Conservation (phyloP, 2,329 filamentous ascomycete species). For the Xylaria digitata region DNA sequence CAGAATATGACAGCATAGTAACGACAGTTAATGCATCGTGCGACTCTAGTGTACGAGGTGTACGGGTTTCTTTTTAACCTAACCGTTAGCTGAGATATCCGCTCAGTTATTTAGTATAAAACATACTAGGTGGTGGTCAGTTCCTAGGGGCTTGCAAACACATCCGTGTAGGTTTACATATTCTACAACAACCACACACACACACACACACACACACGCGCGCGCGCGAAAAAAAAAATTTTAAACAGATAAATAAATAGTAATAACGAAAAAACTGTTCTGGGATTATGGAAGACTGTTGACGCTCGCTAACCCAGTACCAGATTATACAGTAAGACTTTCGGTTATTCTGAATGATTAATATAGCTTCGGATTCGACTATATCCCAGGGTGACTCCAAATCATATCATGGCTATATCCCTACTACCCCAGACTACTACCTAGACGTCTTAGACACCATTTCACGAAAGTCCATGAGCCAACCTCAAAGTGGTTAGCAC, state of each 20-base stretch:
- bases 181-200: too few relatives aligned
- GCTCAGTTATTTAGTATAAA: too few relatives aligned
- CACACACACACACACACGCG: too few relatives aligned
- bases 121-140: background rate
- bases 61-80: too few relatives aligned
- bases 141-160: background rate
- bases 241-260: background rate
- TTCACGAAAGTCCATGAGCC: conserved; percentile 33
- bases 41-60: background rate
- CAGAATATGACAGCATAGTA: conserved; percentile 18
- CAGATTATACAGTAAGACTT: background rate
- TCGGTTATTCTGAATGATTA: background rate
- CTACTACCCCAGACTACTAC: conserved; percentile 48
- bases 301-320: background rate
- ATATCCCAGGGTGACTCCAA: conserved; percentile 10
- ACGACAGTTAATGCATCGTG: conserved; percentile 1
- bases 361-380: conserved; percentile 10
- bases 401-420: conserved; percentile 38
- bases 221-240: too few relatives aligned
- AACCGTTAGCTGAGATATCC: too few relatives aligned
- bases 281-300: too few relatives aligned
- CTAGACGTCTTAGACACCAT: conserved; percentile 36
- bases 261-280: background rate
- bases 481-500: conserved; percentile 39
- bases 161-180: background rate